Evolutionary conservation across 371 early-diverging fungal genomes (phyloP).

Genomic region (Batrachochytrium dendrobatidis): DNA sequence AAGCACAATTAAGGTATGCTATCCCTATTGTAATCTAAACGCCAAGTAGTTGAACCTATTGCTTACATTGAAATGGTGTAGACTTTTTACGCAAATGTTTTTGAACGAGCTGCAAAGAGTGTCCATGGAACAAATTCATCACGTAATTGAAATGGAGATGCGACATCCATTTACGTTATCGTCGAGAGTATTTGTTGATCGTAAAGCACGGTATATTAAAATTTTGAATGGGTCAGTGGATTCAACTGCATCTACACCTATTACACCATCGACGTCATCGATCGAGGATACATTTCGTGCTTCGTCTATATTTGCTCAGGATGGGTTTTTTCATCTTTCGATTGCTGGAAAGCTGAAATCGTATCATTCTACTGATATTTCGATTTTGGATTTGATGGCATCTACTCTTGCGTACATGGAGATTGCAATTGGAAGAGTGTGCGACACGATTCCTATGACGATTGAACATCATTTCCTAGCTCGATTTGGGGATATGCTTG

Average conservation of each 20-base stretch:
- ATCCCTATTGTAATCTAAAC: background rate
- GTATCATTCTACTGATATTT: constrained; percentile 12
- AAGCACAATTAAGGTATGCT: constrained; percentile 26
- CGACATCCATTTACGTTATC: constrained; percentile 32
- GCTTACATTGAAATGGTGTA: no score
- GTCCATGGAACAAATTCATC: constrained; percentile 18
- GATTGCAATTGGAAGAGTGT: constrained; percentile 20
- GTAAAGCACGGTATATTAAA: background rate
- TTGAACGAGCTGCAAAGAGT: constrained; percentile 28
- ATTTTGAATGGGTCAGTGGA: background rate
- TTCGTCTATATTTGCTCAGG: constrained; percentile 27
- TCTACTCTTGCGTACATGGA: constrained; percentile 27
- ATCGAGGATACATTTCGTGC: constrained; percentile 11
- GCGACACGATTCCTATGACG: constrained; percentile 28
- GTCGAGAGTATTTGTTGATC: constrained; percentile 22
- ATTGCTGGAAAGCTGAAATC: background rate
- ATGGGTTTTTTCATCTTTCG: constrained; percentile 27
- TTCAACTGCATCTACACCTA: background rate
- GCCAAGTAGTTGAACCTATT: background rate
- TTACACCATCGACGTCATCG: background rate
- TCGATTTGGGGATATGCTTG: constrained; percentile 25
- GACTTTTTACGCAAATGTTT: constrained; percentile 27
- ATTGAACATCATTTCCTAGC: constrained; percentile 31
- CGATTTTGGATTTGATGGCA: constrained; percentile 31
- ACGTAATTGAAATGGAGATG: constrained; percentile 28